Conservation (phyloP, 176 grass and related monocot species). For the Cocos nucifera region DNA sequence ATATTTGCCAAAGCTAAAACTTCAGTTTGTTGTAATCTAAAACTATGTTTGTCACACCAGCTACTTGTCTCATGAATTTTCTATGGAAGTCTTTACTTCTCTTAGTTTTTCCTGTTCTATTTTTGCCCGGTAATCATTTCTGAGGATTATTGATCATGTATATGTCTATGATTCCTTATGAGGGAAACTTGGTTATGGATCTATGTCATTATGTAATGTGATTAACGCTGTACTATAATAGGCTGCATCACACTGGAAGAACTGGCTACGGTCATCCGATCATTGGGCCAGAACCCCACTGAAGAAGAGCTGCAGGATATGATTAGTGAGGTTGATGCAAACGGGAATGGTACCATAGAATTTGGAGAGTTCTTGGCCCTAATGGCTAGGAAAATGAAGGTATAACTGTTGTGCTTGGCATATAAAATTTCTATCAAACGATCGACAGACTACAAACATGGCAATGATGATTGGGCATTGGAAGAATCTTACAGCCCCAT, state of each 20-base stretch:
- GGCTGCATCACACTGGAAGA: slow-evolving; percentile 39
- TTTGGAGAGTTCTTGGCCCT: slow-evolving; percentile 7
- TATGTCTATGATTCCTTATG: background rate
- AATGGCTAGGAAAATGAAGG: slow-evolving; percentile 4
- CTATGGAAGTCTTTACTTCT: no score
- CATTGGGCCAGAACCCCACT: slow-evolving; percentile 20
- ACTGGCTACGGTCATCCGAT: slow-evolving; percentile 18
- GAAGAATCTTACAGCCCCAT: background rate
- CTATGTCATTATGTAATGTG: no score
- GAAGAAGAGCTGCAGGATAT: slow-evolving; percentile 36
- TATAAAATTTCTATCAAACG: no score
- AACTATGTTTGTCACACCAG: no score
- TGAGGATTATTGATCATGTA: background rate
- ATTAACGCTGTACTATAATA: slow-evolving; percentile 1
- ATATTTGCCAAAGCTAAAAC: no score
- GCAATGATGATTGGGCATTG: no score
- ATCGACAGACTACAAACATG: no score
- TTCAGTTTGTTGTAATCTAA: no score
- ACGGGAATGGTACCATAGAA: slow-evolving; percentile 23
- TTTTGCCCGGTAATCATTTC: no score
- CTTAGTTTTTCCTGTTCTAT: no score
- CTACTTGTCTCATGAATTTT: no score
- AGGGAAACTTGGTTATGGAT: background rate
- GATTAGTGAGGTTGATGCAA: slow-evolving; percentile 34
- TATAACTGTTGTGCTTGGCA: background rate